phyloP scores from a whole-genome alignment of 1,284 basidiomycete species.

The Apiotrichum gamsii region DNA sequence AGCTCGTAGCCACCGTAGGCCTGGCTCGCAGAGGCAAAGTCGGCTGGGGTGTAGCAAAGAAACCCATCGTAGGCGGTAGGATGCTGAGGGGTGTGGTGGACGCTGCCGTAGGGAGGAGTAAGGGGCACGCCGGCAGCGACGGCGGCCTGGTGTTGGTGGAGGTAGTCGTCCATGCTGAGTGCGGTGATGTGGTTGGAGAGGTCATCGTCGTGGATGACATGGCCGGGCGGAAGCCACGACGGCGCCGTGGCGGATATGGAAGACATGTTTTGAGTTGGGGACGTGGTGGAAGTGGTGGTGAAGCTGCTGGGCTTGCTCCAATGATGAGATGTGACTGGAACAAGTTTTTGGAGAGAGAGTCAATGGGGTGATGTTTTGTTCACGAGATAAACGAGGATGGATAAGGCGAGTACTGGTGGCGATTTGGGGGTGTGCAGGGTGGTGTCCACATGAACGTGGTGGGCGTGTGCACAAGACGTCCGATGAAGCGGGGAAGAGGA shows the following conservation, averaged over 20 bases:
- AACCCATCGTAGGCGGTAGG: slow-evolving; percentile 7
- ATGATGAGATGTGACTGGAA: not conserved
- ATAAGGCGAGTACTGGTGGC: too few species aligned
- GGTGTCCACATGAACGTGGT: not conserved
- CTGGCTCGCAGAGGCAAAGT: not conserved
- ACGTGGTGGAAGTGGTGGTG: not conserved
- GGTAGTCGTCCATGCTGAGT: slow-evolving; percentile 9
- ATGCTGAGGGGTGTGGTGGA: slow-evolving; percentile 8
- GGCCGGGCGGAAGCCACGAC: not conserved
- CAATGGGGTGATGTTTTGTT: too few species aligned
- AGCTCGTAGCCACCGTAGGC: not conserved
- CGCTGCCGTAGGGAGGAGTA: slow-evolving; percentile 2
- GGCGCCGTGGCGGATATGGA: not conserved
- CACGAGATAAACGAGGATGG: too few species aligned
- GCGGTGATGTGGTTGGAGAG: slow-evolving; percentile 5
- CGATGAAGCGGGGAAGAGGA: not conserved
- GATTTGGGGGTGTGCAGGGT: too few species aligned
- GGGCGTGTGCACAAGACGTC: not conserved
- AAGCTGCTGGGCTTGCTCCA: not conserved
- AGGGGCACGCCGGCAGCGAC: not conserved
- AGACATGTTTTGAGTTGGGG: too few species aligned
- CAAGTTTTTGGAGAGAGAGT: not conserved
- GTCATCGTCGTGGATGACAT: slow-evolving; percentile 1
- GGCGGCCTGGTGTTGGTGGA: not conserved
- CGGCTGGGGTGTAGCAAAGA: slow-evolving; percentile 11